Evolutionary conservation across 2,329 filamentous ascomycete genomes (phyloP).

Genomic region (Teratosphaeria zuluensis): DNA sequence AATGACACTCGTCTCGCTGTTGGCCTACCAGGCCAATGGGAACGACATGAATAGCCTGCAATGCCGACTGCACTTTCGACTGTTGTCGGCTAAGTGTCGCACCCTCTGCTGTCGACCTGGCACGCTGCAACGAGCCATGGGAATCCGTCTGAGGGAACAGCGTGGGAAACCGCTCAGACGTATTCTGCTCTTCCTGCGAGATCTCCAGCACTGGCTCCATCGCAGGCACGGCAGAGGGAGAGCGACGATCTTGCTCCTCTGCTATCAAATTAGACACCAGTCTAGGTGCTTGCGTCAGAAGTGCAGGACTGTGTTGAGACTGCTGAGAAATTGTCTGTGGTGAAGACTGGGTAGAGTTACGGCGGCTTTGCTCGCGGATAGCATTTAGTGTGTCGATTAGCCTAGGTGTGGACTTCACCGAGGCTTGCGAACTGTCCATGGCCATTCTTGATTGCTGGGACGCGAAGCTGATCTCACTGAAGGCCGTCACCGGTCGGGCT

Average conservation of each 20-base stretch:
- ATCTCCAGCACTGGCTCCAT: constrained; percentile 13
- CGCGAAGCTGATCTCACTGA: constrained; percentile 3
- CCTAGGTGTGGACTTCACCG: constrained; percentile 2
- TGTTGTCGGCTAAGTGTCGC: constrained; percentile 1
- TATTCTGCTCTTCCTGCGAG: constrained; percentile 25
- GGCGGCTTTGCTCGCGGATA: constrained; percentile 5
- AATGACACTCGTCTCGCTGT: constrained; percentile 24
- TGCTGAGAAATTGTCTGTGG: not conserved
- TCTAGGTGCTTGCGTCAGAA: constrained; percentile 8
- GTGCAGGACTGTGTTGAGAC: not conserved
- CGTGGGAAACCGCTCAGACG: constrained; percentile 25
- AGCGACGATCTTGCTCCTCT: constrained; percentile 15
- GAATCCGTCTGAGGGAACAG: constrained; percentile 15
- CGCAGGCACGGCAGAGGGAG: constrained; percentile 26
- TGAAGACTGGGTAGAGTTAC: not conserved
- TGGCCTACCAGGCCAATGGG: constrained; percentile 20
- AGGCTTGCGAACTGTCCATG: constrained; percentile 11
- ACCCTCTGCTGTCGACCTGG: not conserved
- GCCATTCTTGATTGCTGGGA: not conserved
- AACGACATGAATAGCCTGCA: constrained; percentile 10
- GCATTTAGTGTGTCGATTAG: constrained; percentile 9
- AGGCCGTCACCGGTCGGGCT: constrained; percentile 6
- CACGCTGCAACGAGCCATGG: not conserved
- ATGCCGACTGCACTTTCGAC: constrained; percentile 2
- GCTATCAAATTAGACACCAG: constrained; percentile 4